These are phyloP conservation scores for Cercospora zeae-maydis DNA, from an alignment of 2,329 filamentous ascomycete genomes.

Conservation along the genomic window DNA sequence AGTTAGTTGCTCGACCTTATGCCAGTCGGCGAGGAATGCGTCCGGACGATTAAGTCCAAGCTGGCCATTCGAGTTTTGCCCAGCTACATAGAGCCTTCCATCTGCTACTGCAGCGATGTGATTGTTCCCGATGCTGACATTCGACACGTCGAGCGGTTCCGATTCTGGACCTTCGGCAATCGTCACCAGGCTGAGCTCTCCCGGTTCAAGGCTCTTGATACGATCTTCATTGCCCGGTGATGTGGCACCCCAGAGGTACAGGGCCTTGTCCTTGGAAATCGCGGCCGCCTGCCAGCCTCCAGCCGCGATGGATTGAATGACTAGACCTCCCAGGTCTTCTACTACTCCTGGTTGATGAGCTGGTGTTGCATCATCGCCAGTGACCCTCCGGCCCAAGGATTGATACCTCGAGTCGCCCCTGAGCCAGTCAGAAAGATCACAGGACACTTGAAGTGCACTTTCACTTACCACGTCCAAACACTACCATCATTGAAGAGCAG, in stretches of 20 bases:
- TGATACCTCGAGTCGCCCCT: slow-evolving; percentile 59
- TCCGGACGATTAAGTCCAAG: slow-evolving; percentile 43
- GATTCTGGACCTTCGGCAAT: slow-evolving; percentile 42
- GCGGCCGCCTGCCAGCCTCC: slow-evolving; percentile 58
- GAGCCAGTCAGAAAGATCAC: neutral
- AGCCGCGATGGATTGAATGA: slow-evolving; percentile 51
- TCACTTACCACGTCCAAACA: slow-evolving; percentile 34
- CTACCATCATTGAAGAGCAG: slow-evolving; percentile 37
- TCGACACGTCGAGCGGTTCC: slow-evolving; percentile 46
- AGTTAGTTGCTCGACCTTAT: slow-evolving; percentile 14
- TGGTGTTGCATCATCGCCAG: slow-evolving; percentile 38
- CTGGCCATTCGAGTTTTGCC: slow-evolving; percentile 58
- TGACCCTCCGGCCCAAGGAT: slow-evolving; percentile 54
- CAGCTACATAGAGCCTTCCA: slow-evolving; percentile 53
- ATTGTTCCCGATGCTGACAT: slow-evolving; percentile 56
- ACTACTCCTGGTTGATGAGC: slow-evolving; percentile 49
- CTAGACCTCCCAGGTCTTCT: slow-evolving; percentile 50
- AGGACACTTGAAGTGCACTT: neutral
- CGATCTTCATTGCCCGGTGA: slow-evolving; percentile 25
- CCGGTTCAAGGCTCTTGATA: slow-evolving; percentile 25
- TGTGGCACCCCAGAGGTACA: slow-evolving; percentile 59
- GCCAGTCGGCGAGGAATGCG: slow-evolving; percentile 30
- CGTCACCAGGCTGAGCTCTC: slow-evolving; percentile 32
- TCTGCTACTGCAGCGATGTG: slow-evolving; percentile 58
- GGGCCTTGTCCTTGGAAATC: slow-evolving; percentile 54